Conservation (phyloP, 2,329 filamentous ascomycete species). For the Bipolaris bicolor region DNA sequence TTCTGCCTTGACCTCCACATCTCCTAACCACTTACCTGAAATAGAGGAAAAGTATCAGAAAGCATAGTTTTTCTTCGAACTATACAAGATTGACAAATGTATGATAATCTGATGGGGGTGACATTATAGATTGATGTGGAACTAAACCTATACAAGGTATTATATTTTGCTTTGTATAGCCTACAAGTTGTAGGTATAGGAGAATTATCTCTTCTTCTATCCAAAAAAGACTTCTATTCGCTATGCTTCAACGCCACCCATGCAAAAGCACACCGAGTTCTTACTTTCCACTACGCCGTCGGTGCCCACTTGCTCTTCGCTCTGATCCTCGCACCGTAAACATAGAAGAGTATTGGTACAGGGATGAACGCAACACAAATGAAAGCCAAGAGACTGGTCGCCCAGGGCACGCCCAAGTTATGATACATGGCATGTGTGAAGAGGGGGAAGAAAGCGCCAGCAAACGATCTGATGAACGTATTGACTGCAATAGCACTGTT, state of each 20-base stretch:
- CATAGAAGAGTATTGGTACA: constrained; percentile 46
- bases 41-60: too few relatives aligned
- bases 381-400: constrained; percentile 42
- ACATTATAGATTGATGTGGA: too few relatives aligned
- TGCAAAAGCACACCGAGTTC: background rate
- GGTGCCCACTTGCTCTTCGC: constrained; percentile 43
- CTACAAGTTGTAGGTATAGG: too few relatives aligned
- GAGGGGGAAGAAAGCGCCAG: constrained; percentile 59
- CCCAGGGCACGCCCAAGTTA: constrained; percentile 45
- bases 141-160: too few relatives aligned
- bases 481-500: constrained; percentile 58
- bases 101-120: too few relatives aligned
- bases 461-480: constrained; percentile 57
- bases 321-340: constrained; percentile 44
- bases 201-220: too few relatives aligned
- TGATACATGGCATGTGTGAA: constrained; percentile 57
- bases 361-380: constrained; percentile 42
- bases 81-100: too few relatives aligned
- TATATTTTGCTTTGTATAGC: too few relatives aligned
- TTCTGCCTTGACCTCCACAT: too few relatives aligned
- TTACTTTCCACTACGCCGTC: background rate
- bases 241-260: background rate
- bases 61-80: too few relatives aligned
- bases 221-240: background rate
- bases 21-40: too few relatives aligned